These are phyloP conservation scores for Laburnicola sp. DNA, from an alignment of 2,329 filamentous ascomycete genomes.

Conservation along the genomic window DNA sequence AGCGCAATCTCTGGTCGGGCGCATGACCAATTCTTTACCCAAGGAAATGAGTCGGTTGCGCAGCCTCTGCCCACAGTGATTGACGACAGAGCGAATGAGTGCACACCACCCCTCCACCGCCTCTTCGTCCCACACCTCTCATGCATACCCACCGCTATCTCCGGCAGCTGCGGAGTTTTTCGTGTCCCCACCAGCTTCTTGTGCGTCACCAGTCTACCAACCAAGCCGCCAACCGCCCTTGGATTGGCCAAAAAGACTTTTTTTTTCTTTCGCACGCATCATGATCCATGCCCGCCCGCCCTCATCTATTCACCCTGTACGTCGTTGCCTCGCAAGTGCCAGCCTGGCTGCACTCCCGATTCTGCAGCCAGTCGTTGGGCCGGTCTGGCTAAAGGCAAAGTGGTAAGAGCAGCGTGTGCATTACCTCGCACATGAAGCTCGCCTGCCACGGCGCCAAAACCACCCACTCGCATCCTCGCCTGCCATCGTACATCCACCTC, in stretches of 20 bases:
- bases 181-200: conserved; percentile 1
- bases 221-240: neutral
- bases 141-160: conserved; percentile 9
- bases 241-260: conserved; percentile 16
- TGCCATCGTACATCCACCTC: conserved; percentile 1
- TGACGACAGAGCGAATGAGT: conserved; percentile 2
- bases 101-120: conserved; percentile 9
- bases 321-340: conserved; percentile 5
- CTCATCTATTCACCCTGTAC: conserved; percentile 7
- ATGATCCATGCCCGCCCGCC: conserved; percentile 4
- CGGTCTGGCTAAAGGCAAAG: neutral
- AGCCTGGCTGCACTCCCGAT: conserved; percentile 3
- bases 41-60: no score
- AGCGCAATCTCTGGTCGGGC: conserved; percentile 2
- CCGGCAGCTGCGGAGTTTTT: conserved; percentile 13
- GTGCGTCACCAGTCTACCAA: conserved; percentile 9
- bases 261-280: no score
- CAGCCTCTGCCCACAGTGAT: no score
- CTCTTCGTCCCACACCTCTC: conserved; percentile 15
- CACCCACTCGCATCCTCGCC: neutral
- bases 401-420: conserved; percentile 8
- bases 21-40: conserved; percentile 14
- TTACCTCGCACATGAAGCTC: conserved; percentile 2
- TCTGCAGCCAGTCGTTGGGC: conserved; percentile 4
- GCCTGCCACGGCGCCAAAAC: conserved; percentile 4